Base-by-base conservation (phyloP, 2,329 filamentous ascomycete species). In the Iodosphaeria phyllophila region DNA sequence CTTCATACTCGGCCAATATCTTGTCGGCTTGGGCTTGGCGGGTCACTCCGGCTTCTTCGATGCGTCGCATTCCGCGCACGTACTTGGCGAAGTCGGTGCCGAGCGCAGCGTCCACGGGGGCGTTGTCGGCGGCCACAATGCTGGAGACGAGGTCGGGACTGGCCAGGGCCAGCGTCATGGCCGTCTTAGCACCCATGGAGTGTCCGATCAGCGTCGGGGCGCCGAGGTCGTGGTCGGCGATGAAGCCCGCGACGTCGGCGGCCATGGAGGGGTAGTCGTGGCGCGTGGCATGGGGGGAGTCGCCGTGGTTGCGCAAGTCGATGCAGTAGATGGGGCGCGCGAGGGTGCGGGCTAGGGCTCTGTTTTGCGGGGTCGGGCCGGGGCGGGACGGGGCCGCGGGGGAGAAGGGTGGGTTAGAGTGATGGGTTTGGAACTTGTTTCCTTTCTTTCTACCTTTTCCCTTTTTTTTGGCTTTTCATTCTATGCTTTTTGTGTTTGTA, bases 111-210 rank as follows among this genome's bases (percentile, higher is more conserved):
- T 91, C 82, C 6, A 92, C 62, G 3, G 86, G 86, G 4, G 84
- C 82, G 44, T 95, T 95, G 54, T 95, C 86, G 8, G 95, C 83
- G 2, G 82, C 64, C 15, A 93, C 64, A 25, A 95, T 55, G 37
- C 74, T 68, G 10, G 62, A 58, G 30, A 92, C 61, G 3, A 71
- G 52, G 5, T 66, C 54, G 0, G 80, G 79, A 1, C 68, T 61
- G 21, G 64, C 58, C 18, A 95, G 64, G 4, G 82, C 82, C 30
- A 93, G 57, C 0, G 76, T 60, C 86, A 95, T 93, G 38, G 80
- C 82, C 2, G 76, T 73, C 56, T 95, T 95, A 23, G 86, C 86
- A 33, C 89, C 86, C 86, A 95, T 95, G 2, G 82, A 92, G 51
- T 95, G 89, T 0, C 86, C 86, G 40, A 95, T 89, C 15, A 95